Evolutionary conservation across 2,329 filamentous ascomycete genomes (phyloP).

Genomic region (Nemania bipapillata): DNA sequence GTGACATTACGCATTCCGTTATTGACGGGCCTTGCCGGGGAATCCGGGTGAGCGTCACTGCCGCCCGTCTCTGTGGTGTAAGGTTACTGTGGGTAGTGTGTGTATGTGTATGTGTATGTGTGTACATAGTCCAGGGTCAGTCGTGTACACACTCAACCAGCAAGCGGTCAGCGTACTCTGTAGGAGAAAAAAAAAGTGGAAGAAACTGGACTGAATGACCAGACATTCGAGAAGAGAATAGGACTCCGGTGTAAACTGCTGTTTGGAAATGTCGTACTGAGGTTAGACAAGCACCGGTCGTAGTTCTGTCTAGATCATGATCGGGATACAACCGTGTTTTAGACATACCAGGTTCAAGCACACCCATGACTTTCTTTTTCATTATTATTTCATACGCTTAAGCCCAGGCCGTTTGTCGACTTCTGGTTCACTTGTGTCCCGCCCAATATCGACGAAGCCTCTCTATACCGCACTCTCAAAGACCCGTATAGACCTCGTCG

Average conservation of each 20-base stretch:
- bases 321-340: background rate
- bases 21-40: background rate
- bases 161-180: background rate
- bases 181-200: background rate
- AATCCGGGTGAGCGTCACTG: slow-evolving; percentile 5
- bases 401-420: background rate
- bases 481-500: background rate
- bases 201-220: background rate
- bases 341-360: background rate
- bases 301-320: slow-evolving; percentile 11
- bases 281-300: background rate
- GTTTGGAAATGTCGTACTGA: slow-evolving; percentile 9
- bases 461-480: background rate
- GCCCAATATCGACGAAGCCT: background rate
- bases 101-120: too few relatives aligned
- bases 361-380: slow-evolving; percentile 1
- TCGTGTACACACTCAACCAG: background rate
- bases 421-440: background rate
- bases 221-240: slow-evolving; percentile 16
- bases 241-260: slow-evolving; percentile 6
- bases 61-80: slow-evolving; percentile 9
- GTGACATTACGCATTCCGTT: slow-evolving; percentile 16
- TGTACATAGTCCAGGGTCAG: too few relatives aligned
- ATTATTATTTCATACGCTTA: slow-evolving; percentile 4
- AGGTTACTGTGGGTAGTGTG: background rate